phyloP scores from a whole-genome alignment of 208 protist species.

The Acanthamoeba sp. region DNA sequence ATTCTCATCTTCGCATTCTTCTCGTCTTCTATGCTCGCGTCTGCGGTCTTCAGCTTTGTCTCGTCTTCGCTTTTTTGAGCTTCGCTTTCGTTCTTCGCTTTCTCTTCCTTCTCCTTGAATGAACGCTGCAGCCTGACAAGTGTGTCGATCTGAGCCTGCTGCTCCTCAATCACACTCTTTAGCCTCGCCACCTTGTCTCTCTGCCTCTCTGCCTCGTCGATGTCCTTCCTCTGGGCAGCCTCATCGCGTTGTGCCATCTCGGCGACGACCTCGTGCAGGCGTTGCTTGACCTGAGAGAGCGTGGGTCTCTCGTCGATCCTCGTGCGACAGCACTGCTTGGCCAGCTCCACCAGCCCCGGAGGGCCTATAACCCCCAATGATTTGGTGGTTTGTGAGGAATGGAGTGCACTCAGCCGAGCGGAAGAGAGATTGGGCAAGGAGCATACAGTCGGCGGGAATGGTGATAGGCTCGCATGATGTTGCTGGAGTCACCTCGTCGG shows the following conservation, averaged over 20 bases:
- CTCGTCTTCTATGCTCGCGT: too few relatives aligned
- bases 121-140: too few relatives aligned
- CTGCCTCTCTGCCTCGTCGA: not conserved
- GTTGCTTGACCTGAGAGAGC: not conserved
- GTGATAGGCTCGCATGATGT: not conserved
- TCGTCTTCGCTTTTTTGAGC: not conserved
- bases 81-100: not conserved
- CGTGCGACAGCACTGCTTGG: conserved; percentile 8
- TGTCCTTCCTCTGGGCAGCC: not conserved
- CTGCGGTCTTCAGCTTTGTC: too few relatives aligned
- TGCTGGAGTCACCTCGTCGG: not conserved
- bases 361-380: not conserved
- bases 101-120: not conserved
- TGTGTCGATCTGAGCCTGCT: not conserved
- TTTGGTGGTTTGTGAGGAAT: not conserved
- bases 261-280: not conserved
- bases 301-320: not conserved
- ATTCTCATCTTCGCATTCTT: too few relatives aligned
- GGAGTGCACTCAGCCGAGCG: not conserved
- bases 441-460: not conserved
- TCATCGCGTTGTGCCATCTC: not conserved
- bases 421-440: not conserved
- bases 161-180: not conserved
- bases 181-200: not conserved
- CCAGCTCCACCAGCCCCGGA: not conserved